These are phyloP conservation scores for Penicillium sp. DNA, from an alignment of 2,329 filamentous ascomycete genomes.

Conservation along the genomic window DNA sequence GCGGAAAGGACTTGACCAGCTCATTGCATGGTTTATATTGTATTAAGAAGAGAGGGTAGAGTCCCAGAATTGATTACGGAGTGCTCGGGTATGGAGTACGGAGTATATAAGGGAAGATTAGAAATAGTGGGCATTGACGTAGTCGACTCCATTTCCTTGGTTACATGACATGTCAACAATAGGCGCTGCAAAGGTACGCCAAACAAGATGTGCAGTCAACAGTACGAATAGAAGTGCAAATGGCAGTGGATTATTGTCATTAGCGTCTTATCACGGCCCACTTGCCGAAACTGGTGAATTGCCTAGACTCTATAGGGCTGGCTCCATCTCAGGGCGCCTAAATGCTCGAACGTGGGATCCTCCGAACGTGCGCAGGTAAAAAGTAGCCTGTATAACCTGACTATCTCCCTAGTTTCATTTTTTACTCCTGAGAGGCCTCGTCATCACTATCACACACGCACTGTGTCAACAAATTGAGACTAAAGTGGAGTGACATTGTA, in stretches of 20 bases:
- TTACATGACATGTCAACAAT: neutral
- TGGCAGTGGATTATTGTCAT: neutral
- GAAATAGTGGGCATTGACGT: neutral
- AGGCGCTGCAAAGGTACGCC: neutral
- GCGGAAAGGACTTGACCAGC: neutral
- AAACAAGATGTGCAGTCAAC: too few relatives aligned
- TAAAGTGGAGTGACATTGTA: neutral
- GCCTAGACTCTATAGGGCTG: neutral
- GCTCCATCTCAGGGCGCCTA: neutral
- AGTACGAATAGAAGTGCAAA: neutral
- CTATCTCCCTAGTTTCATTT: neutral
- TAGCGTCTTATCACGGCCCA: neutral
- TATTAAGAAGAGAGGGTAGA: too few relatives aligned
- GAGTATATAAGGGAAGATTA: neutral
- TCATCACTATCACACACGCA: neutral
- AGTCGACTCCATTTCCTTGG: neutral
- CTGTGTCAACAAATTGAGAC: neutral
- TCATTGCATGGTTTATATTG: constrained; percentile 6
- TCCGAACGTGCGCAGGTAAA: too few relatives aligned
- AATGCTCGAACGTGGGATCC: too few relatives aligned
- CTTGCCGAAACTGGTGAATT: neutral
- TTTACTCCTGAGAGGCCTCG: neutral
- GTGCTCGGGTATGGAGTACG: neutral
- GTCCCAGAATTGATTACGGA: neutral
- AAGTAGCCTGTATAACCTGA: too few relatives aligned